Base-by-base conservation (phyloP, 345 rosid species). In the Aquilaria sinensis region DNA sequence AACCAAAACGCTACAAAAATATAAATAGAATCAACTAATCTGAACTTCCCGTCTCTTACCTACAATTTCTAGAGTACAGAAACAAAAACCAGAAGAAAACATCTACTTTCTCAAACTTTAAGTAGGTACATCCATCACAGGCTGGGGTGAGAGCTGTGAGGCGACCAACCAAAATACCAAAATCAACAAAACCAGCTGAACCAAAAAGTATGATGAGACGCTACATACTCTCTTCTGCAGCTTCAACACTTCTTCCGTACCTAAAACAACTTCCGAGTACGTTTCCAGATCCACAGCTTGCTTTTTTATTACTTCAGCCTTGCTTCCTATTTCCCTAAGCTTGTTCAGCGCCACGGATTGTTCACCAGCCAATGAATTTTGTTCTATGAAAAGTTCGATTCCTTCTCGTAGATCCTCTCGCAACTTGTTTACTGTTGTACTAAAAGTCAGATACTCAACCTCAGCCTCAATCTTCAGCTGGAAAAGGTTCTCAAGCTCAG, bases 391-490 rank as follows among this genome's bases (percentile, higher is more conserved):
- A 14, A 80, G 62, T 47, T 62, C 64, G 58, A 71, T 52, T 67
- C 49, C 65, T 67, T 69, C 66, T 4, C 71, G 75, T n/a, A 58
- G 56, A 34, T 72, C 74, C 37, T 60, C 74, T 72, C 58, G 82
- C 68, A 81, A 64, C 65, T 74, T 73, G 59, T 63, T 76, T 53
- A 84, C 57, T 31, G 82, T 73, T 65, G 72, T 75, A 12, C 66
- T 61, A 64, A 85, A 72, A 57, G 79, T 71, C 41, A 90, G 67
- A 80, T 76, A 78, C 72, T 82, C 90, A 6, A 94, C 67, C 81
- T 94, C 97, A 51, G 88, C 88, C 74, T 86, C 88, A 3, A 90
- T 78, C 85, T 83, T 90, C 70, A 81, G 85, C 80, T 57, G 76
- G 74, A 86, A 88, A 31, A 85, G 75, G 47, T 74, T 76, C 70